Base-by-base conservation (phyloP, 768 basidiomycete genomes). In the Clitopilus hobsonii region DNA sequence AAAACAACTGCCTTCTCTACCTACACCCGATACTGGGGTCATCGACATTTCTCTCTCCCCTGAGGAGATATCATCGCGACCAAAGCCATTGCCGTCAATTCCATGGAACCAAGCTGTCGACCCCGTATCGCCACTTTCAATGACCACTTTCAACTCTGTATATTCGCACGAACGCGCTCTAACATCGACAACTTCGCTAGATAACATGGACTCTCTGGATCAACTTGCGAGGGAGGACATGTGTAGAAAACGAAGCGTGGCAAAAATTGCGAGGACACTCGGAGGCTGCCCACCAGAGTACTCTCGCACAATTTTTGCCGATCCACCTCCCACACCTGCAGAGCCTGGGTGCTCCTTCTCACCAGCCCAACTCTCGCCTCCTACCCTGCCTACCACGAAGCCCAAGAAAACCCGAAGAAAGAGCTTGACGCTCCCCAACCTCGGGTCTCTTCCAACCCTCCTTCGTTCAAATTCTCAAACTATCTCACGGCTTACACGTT, bases 191-290 rank as follows among this genome's bases (percentile, higher is more conserved):
- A 60, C 56, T 24, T 61, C 58, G 23, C 51, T n/a, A 11, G 57
- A 22, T 16, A 60, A 51, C 50, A 25, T 29, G 24, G 26, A 16
- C 3, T 55, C 56, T 26, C 51, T 55, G n/a, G 59, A 59, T 25
- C 16, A 58, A 29, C 48, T 55, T 2, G 30, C 49, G 25, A 56
- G 51, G 53, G 38, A 10, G 23, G 14, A 53, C 25, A 27, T 25
- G 29, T 38, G 48, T 27, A 55, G 38, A 18, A 56, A 50, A 16
- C 59, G 61, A 20, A 67, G 62, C 36, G 29, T 66, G 26, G 56
- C 55, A 49, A 70, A 70, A 49, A 57, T 70, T 14, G 56, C 65
- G 24, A 62, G 65, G n/a, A 70, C 65, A 3, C 57, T 70, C 3
- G 67, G 69, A 26, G 62, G 63, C 26, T 36, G 56, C 11, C 61